Evolutionary conservation across 805 yeast genomes (phyloP).

Genomic region (Pichia paraexigua): DNA sequence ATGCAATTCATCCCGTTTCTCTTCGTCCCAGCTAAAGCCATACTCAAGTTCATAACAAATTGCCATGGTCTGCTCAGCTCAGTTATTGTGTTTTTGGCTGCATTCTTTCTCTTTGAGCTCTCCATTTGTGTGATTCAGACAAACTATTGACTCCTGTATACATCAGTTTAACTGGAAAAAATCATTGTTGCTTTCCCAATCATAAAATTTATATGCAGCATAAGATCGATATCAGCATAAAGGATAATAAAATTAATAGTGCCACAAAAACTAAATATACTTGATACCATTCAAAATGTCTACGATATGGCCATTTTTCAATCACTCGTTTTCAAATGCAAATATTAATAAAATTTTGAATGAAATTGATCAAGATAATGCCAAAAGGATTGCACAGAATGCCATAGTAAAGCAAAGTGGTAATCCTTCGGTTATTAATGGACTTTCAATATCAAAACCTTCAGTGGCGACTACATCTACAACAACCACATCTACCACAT

Average conservation of each 20-base stretch:
- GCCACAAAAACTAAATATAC: background rate
- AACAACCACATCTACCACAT: background rate
- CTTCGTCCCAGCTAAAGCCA: background rate
- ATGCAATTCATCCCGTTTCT: background rate
- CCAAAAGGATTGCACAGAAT: constrained; percentile 13
- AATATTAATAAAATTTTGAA: constrained; percentile 29
- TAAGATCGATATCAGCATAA: background rate
- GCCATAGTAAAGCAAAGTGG: background rate
- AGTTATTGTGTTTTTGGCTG: background rate
- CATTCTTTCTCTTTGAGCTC: background rate
- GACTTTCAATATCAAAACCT: background rate
- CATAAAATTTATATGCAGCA: background rate
- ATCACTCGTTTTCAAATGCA: constrained; percentile 30
- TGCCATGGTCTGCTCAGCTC: background rate
- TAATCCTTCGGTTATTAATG: background rate
- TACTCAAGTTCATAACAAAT: background rate
- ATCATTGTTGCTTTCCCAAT: background rate
- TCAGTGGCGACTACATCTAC: background rate
- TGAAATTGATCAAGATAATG: constrained; percentile 30
- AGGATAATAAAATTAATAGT: background rate
- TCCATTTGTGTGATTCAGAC: background rate
- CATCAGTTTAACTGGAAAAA: background rate
- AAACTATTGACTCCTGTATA: background rate
- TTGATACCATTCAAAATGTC: constrained; percentile 20
- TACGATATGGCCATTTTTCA: constrained; percentile 34